A percentile compares a stretch with the other conserved stretches of the same genome.
Conservation (phyloP, 345 rosid genomes). For the Eucalyptus victrix region DNA sequence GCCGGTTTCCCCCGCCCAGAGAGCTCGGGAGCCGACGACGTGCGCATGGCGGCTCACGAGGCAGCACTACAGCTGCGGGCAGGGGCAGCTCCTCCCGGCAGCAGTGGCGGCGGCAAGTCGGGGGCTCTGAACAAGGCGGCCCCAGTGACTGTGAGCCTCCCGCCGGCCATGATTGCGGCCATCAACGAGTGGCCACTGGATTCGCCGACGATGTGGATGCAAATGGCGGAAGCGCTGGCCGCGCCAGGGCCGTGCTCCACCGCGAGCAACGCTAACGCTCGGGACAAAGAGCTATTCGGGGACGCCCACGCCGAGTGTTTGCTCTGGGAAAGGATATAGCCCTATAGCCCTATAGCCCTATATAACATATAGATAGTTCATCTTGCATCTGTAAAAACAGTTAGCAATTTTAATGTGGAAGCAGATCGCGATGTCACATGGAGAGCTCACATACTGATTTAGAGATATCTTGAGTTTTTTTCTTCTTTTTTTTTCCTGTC, state of each 20-base stretch:
- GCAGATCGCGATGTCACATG: neutral
- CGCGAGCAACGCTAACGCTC: neutral
- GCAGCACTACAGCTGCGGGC: conserved; percentile 16
- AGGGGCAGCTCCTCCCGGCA: neutral
- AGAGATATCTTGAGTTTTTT: too few relatives aligned
- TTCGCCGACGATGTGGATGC: conserved; percentile 70
- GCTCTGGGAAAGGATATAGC: neutral
- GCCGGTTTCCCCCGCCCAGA: conserved; percentile 34
- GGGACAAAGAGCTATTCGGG: neutral
- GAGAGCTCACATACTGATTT: neutral
- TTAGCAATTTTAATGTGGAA: neutral
- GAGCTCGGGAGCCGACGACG: conserved; percentile 39
- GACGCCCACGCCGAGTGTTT: neutral
- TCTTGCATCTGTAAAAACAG: neutral
- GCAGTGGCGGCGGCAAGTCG: neutral
- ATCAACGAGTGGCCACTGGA: conserved; percentile 74
- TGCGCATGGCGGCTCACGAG: conserved; percentile 68
- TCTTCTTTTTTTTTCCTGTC: too few relatives aligned
- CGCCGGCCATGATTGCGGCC: conserved; percentile 65
- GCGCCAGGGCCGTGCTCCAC: neutral
- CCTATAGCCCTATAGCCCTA: neutral
- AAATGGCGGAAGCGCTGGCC: neutral
- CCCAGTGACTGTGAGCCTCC: conserved; percentile 43
- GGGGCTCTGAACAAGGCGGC: neutral
- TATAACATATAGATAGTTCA: neutral